Evolutionary conservation across 495 filamentous ascomycete species (phyloP).

Genomic region (Neurospora sp.): DNA sequence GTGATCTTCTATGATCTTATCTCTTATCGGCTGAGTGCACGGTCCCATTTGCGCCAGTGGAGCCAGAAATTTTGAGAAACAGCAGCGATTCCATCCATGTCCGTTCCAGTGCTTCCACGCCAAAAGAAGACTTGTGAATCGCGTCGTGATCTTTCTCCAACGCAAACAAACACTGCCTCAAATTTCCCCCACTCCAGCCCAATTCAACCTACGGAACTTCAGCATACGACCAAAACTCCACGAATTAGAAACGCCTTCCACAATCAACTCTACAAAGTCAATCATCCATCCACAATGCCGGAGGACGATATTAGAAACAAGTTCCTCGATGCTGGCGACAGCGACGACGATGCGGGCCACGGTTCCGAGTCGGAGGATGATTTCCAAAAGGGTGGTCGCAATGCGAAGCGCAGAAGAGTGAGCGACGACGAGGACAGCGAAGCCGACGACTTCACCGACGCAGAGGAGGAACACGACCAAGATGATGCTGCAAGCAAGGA

Average conservation of each 20-base stretch:
- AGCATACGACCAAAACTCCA: not conserved
- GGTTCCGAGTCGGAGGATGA: constrained; percentile 65
- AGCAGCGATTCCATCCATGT: not conserved
- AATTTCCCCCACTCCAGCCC: not conserved
- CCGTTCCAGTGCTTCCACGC: not conserved
- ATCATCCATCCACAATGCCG: not conserved
- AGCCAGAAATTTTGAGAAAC: not conserved
- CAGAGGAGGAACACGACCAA: constrained; percentile 22
- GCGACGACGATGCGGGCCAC: constrained; percentile 53
- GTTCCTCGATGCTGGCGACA: constrained; percentile 59
- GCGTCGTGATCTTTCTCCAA: not conserved
- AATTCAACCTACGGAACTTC: not conserved
- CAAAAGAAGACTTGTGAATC: not conserved
- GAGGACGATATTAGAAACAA: constrained; percentile 55
- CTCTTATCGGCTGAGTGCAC: not conserved
- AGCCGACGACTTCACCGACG: constrained; percentile 21
- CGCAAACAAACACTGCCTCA: not conserved
- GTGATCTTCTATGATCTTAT: not conserved
- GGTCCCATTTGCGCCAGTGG: not conserved
- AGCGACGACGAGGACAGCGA: constrained; percentile 34
- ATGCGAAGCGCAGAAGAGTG: constrained; percentile 57
- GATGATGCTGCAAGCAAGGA: constrained; percentile 11
- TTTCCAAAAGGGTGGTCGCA: constrained; percentile 51
- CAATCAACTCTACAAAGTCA: not conserved
- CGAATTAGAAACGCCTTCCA: not conserved